Evolutionary conservation across 768 basidiomycete genomes (phyloP).

Genomic region (Asterophora parasitica): DNA sequence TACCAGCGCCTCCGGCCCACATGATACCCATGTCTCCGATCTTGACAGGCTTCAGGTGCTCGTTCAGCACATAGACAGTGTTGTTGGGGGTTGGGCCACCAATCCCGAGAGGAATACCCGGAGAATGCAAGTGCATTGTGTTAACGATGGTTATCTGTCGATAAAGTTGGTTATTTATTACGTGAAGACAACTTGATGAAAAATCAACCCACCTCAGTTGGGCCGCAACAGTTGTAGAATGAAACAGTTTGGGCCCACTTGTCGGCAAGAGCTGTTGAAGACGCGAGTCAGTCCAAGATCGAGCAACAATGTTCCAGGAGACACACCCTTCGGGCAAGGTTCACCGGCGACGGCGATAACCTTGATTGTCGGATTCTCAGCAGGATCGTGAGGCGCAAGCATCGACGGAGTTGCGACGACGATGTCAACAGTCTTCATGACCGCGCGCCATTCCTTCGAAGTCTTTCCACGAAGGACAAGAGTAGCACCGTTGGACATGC

Average conservation of each 20-base stretch:
- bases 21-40: slow-evolving; percentile 39
- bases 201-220: slow-evolving; percentile 37
- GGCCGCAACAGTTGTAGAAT: slow-evolving; percentile 50
- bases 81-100: slow-evolving; percentile 49
- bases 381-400: slow-evolving; percentile 41
- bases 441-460: slow-evolving; percentile 42
- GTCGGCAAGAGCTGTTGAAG: slow-evolving; percentile 28
- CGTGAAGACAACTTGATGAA: neutral
- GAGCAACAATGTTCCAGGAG: slow-evolving; percentile 6
- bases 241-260: slow-evolving; percentile 36
- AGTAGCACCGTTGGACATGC: slow-evolving; percentile 45
- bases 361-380: slow-evolving; percentile 46
- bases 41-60: slow-evolving; percentile 32
- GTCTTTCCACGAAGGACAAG: slow-evolving; percentile 48
- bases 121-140: slow-evolving; percentile 40
- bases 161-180: neutral
- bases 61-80: slow-evolving; percentile 32
- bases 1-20: slow-evolving; percentile 59
- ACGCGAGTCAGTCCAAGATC: neutral
- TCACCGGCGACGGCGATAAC: slow-evolving; percentile 49
- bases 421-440: slow-evolving; percentile 45
- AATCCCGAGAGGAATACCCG: slow-evolving; percentile 36
- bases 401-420: slow-evolving; percentile 54
- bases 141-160: slow-evolving; percentile 47
- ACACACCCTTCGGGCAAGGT: slow-evolving; percentile 41